phyloP scores from a whole-genome alignment of 2,329 filamentous ascomycete species.

The Verticillium zaregamsianum region DNA sequence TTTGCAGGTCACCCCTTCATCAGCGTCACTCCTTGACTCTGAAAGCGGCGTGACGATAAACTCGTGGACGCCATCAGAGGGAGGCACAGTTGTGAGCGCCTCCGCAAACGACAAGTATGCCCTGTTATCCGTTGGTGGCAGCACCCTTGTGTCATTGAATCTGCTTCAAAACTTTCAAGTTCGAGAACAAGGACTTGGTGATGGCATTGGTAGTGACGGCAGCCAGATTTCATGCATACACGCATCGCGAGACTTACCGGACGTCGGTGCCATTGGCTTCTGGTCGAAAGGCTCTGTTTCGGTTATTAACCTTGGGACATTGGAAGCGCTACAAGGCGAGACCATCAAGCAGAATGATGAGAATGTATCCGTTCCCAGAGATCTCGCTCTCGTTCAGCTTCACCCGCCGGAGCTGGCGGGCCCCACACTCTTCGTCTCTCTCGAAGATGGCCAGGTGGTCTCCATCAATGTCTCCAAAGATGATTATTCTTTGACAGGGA shows the following conservation, averaged over 20 bases:
- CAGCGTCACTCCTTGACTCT: constrained; percentile 7
- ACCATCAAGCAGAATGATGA: constrained; percentile 56
- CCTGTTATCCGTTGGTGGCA: constrained; percentile 72
- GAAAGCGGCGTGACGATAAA: constrained; percentile 11
- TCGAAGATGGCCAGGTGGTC: constrained; percentile 88
- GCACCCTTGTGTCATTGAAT: constrained; percentile 65
- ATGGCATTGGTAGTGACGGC: constrained; percentile 28
- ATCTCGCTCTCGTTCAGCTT: constrained; percentile 74
- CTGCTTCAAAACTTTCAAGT: constrained; percentile 54
- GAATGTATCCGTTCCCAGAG: constrained; percentile 75
- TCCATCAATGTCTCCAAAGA: constrained; percentile 68
- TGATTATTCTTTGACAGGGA: constrained; percentile 61
- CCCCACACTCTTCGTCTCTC: constrained; percentile 80
- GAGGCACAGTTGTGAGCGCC: constrained; percentile 67
- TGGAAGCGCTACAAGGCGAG: constrained; percentile 64
- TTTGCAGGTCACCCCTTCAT: constrained; percentile 9
- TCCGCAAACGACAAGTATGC: constrained; percentile 68
- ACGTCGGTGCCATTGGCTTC: constrained; percentile 77
- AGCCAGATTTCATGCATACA: constrained; percentile 86
- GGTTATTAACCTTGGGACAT: constrained; percentile 62
- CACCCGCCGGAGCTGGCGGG: constrained; percentile 54
- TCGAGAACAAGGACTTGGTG: constrained; percentile 55
- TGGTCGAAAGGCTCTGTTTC: constrained; percentile 81
- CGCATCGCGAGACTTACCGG: constrained; percentile 58
- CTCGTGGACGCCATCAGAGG: constrained; percentile 22